Conservation (phyloP, 2,329 filamentous ascomycete species). For the Tricladium varicosporioides region DNA sequence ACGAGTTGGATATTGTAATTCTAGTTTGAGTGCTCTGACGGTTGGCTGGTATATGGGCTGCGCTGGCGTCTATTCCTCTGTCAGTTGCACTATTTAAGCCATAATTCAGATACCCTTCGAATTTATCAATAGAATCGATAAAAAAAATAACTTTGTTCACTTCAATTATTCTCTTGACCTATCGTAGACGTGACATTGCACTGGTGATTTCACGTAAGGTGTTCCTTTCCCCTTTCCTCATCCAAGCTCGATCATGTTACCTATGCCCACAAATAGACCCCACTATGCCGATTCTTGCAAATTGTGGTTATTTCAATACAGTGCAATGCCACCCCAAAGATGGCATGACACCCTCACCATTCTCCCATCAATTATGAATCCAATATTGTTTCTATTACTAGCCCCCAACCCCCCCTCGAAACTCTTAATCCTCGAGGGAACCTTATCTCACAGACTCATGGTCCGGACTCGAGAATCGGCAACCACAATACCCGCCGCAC, state of each 20-base stretch:
- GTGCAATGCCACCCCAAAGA: not conserved
- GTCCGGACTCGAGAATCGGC: not conserved
- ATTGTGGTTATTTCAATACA: not conserved
- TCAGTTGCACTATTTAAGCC: not conserved
- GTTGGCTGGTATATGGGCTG: constrained; percentile 3
- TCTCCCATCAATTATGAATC: not conserved
- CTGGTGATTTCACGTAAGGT: no score
- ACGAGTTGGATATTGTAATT: constrained; percentile 6
- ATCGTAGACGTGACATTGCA: no score
- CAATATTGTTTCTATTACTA: constrained; percentile 1
- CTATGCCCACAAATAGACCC: no score
- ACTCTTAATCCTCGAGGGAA: not conserved
- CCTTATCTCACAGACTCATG: not conserved
- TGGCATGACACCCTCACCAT: not conserved
- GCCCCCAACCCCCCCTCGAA: not conserved
- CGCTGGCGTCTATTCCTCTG: constrained; percentile 3
- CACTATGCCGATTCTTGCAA: not conserved
- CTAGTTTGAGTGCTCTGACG: constrained; percentile 9
- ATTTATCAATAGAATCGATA: not conserved
- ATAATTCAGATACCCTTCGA: constrained; percentile 9
- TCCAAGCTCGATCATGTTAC: no score
- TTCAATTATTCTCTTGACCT: not conserved
- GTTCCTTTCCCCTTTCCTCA: no score
- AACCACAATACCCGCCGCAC: not conserved
- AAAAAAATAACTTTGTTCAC: not conserved